Percentiles rank a stretch among this genome's conserved stretches.
Conservation (phyloP, 495 filamentous ascomycete species). For the Annulohypoxylon maeteangense region DNA sequence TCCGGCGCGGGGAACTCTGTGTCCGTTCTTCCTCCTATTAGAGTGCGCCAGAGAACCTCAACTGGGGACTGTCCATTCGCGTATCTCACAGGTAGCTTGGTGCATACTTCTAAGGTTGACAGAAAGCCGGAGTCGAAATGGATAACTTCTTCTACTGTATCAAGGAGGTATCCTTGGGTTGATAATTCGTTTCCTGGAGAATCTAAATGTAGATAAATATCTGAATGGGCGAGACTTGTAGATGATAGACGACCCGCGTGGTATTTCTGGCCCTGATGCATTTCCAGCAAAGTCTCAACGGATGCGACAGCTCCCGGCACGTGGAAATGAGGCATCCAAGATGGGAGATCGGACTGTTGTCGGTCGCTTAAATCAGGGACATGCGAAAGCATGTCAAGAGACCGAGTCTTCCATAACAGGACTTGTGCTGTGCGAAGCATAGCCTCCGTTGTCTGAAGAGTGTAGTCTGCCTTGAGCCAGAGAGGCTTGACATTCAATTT, state of each 20-base stretch:
- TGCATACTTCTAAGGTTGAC: slow-evolving; percentile 14
- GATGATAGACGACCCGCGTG: slow-evolving; percentile 25
- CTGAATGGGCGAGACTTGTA: slow-evolving; percentile 1
- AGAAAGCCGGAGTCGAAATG: slow-evolving; percentile 26
- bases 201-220: slow-evolving; percentile 21
- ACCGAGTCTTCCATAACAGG: slow-evolving; percentile 26
- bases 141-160: slow-evolving; percentile 19
- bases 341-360: slow-evolving; percentile 24
- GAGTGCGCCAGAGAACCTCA: slow-evolving; percentile 35
- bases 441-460: slow-evolving; percentile 22
- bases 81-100: slow-evolving; percentile 12
- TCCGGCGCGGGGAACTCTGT: slow-evolving; percentile 27
- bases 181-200: slow-evolving; percentile 10
- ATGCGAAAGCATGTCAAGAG: slow-evolving; percentile 31
- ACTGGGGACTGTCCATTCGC: slow-evolving; percentile 22
- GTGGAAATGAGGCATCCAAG: slow-evolving; percentile 39
- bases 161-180: slow-evolving; percentile 8
- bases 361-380: slow-evolving; percentile 18
- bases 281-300: slow-evolving; percentile 19
- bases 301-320: slow-evolving; percentile 28
- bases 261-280: slow-evolving; percentile 28
- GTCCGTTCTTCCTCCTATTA: slow-evolving; percentile 28
- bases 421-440: slow-evolving; percentile 27
- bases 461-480: slow-evolving; percentile 35
- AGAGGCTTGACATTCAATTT: slow-evolving; percentile 7